Evolutionary conservation across 1,139 yeast genomes (phyloP).

Genomic region (Komagataea norvegica): DNA sequence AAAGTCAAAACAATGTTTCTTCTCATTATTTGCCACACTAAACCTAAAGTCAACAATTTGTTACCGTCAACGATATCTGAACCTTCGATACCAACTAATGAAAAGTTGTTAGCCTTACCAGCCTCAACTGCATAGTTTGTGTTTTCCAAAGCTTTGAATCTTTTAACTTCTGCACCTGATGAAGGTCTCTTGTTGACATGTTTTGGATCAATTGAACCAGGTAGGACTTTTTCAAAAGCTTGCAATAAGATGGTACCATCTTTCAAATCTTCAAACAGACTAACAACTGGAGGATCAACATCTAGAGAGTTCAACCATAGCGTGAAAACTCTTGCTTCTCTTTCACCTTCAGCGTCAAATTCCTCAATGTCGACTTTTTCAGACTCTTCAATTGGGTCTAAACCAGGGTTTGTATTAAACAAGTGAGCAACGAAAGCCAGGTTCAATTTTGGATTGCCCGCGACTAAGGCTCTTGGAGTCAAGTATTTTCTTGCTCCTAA

Average conservation of each 20-base stretch:
- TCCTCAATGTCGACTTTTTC: constrained; percentile 87
- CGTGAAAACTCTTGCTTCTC: constrained; percentile 98
- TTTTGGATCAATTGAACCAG: constrained; percentile 79
- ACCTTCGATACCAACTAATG: constrained; percentile 97
- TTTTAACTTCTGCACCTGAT: constrained; percentile 65
- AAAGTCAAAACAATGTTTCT: constrained; percentile 86
- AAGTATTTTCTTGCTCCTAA: constrained; percentile 90
- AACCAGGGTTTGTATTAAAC: constrained; percentile 94
- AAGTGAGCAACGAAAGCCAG: constrained; percentile 96
- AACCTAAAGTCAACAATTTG: constrained; percentile 83
- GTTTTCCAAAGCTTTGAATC: constrained; percentile 94
- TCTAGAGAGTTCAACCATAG: constrained; percentile 95
- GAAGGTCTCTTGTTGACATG: constrained; percentile 80
- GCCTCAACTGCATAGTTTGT: constrained; percentile 94
- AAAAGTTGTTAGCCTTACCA: constrained; percentile 88
- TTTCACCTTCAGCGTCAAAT: constrained; percentile 98
- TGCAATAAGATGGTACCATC: constrained; percentile 88
- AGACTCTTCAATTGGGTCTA: constrained; percentile 89
- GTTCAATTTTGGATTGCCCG: constrained; percentile 95
- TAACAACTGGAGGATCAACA: constrained; percentile 90
- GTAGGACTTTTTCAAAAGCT: constrained; percentile 93
- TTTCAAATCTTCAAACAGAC: constrained; percentile 88
- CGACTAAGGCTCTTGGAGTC: constrained; percentile 87
- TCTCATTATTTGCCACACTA: constrained; percentile 99
- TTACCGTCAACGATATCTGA: constrained; percentile 95